Base-by-base conservation (phyloP, 306 rosid genomes). In the Carpinus viminea region DNA sequence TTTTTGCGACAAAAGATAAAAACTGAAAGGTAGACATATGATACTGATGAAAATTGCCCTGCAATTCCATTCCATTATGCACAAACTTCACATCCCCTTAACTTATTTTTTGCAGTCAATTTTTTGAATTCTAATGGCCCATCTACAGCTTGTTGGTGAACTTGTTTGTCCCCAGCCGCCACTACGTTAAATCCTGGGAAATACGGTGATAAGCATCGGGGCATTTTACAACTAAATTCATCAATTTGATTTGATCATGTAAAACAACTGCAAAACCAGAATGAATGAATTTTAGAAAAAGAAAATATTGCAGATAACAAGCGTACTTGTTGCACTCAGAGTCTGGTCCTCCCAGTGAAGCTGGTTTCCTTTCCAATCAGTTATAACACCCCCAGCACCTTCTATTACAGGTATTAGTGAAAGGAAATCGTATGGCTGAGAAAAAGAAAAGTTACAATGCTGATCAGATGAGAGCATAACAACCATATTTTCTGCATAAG, bases 341-440 rank as follows among this genome's bases (percentile, higher is more conserved):
- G 78, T 72, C 68, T 18, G 98, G 90, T 98, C 98, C 74, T 91
- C 97, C 98, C 98, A 95, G 56, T 12, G 46, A 45, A 95, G 95
- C 70, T 86, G 74, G 54, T 89, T 79, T 59, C 98, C 98, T 83
- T 88, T 90, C 98, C 98, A 95, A 83, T 93, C 98, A 72, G 98
- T 95, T 74, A 95, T 86, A 80, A 86, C 87, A 68, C 98, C 98
- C 54, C 98, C 98, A 51, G 97, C 89, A 57, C 98, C 98, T 86
- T 95, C 91, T 78, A 95, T 93, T 70, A 95, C 92, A 7, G 98
- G 97, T 81, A 95, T 81, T 76, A 95, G 84, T 59, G 98, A 89
- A 62, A 95, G 98, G 70, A 95, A 86, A 83, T 95, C 98, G 70
- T 95, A 92, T 16, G 98, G 97, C 98, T 95, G 93, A 75, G 82